phyloP scores from a whole-genome alignment of 1,139 yeast genomes.

The Geotrichum cucujoidarum region DNA sequence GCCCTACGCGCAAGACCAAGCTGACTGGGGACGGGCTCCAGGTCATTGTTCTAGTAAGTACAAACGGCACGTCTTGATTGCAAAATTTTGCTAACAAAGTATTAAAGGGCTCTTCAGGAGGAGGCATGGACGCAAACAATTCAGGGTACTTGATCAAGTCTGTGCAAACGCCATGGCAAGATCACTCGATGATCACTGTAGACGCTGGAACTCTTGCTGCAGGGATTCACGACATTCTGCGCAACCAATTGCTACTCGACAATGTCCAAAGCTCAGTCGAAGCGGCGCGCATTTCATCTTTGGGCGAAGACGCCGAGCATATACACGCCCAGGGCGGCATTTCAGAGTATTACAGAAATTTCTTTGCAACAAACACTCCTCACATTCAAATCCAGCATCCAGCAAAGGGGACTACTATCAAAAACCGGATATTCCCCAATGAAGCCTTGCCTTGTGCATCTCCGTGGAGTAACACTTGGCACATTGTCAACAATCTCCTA shows the following conservation, averaged over 20 bases:
- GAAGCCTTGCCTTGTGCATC: slow-evolving; percentile 26
- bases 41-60: slow-evolving; percentile 5
- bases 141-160: slow-evolving; percentile 59
- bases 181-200: slow-evolving; percentile 46
- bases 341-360: neutral
- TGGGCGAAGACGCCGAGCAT: neutral
- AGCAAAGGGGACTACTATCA: neutral
- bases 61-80: too few species aligned
- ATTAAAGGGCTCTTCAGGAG: slow-evolving; percentile 23
- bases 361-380: neutral
- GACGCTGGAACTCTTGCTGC: slow-evolving; percentile 78
- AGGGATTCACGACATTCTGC: slow-evolving; percentile 50
- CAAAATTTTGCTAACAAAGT: too few species aligned
- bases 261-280: neutral
- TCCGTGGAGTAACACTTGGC: slow-evolving; percentile 35
- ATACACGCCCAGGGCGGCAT: neutral
- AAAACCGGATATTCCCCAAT: slow-evolving; percentile 17
- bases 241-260: slow-evolving; percentile 9
- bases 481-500: slow-evolving; percentile 32
- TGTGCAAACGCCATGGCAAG: slow-evolving; percentile 37
- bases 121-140: slow-evolving; percentile 28
- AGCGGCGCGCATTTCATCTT: neutral
- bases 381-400: neutral
- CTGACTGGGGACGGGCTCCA: neutral
- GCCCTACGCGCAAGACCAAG: neutral